Evolutionary conservation across 2,329 filamentous ascomycete species (phyloP), one percentile per base, ranked within the genome.

Genomic region (Fusarium annulatum): DNA sequence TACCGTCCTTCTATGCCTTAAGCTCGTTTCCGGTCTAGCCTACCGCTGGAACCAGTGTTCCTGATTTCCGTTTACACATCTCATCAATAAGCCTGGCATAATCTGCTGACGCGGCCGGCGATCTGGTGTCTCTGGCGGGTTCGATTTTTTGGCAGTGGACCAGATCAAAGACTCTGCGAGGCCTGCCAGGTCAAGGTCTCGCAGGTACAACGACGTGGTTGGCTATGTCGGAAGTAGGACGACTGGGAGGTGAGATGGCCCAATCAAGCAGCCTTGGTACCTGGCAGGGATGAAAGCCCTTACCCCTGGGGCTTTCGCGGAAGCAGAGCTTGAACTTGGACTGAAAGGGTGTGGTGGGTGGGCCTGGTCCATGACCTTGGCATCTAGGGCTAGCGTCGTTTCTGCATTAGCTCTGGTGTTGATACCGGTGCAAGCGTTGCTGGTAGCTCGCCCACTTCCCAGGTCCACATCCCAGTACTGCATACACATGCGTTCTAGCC

Each of bases 221-320:
- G 42, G 43, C 64, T 49, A 69, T 61, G 56, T 49, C 53, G 42
- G 64, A 19, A 46, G 65, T 33, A 19, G 55, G 41, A 67, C 30
- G 43, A 41, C 48, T 64, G 43, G 30, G 11, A 70, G 51, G 41
- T 34, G 30, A 52, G 26, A 70, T 60, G 28, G 53, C 43, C 76
- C 76, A 77, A 77, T 77, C 70, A 69, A 45, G 51, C 49, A 18
- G 41, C 16, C 48, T 38, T 67, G 62, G 76, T 78, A 74, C 76
- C 76, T 77, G 76, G 46, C 76, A 77, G 63, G 69, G 74, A 71
- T 72, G 45, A n/a, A 30, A 58, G 36, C 51, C 39, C 28, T 67
- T 67, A 48, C 61, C 67, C 51, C 69, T 65, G 67, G 41, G 21
- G 39, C 64, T 61, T 45, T 23, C 15, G 57, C 57, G 42, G 46